Percentiles rank a stretch among this genome's conserved stretches.
Evolutionary conservation across 192 early-diverging fungal species (phyloP).

Genomic region (Diversispora epigaea): DNA sequence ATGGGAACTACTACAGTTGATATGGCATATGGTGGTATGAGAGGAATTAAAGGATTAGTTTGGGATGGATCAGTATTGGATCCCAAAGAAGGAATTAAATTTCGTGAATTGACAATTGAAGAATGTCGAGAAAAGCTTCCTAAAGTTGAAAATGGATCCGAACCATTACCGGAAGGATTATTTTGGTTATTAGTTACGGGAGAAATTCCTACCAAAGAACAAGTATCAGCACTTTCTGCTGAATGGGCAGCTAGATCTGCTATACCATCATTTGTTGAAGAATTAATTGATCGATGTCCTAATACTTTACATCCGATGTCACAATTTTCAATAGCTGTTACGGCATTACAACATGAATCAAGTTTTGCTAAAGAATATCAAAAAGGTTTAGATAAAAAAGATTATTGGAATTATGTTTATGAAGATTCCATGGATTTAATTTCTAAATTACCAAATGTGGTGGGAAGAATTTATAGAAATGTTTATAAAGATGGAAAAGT

Average conservation of each 20-base stretch:
- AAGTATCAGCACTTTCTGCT: slow-evolving; percentile 85
- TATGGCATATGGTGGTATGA: slow-evolving; percentile 98
- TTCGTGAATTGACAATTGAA: slow-evolving; percentile 94
- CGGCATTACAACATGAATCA: slow-evolving; percentile 95
- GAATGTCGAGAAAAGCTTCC: slow-evolving; percentile 95
- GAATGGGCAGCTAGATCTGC: slow-evolving; percentile 95
- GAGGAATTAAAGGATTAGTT: slow-evolving; percentile 98
- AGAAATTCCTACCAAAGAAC: slow-evolving; percentile 90
- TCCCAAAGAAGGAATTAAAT: slow-evolving; percentile 97
- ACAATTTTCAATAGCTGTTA: slow-evolving; percentile 96
- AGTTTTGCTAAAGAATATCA: slow-evolving; percentile 97
- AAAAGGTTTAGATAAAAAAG: slow-evolving; percentile 83
- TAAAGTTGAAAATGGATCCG: slow-evolving; percentile 77
- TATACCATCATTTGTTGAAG: slow-evolving; percentile 92
- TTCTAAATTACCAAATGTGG: slow-evolving; percentile 95
- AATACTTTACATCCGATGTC: slow-evolving; percentile 99
- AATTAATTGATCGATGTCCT: slow-evolving; percentile 98
- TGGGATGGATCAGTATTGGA: slow-evolving; percentile 99
- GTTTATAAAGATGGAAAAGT: slow-evolving; percentile 97
- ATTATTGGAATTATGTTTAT: slow-evolving; percentile 96
- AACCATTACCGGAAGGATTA: slow-evolving; percentile 97
- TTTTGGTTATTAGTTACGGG: slow-evolving; percentile 99
- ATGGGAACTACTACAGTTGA: slow-evolving; percentile 96
- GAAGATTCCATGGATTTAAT: slow-evolving; percentile 99
- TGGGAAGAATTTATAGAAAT: slow-evolving; percentile 99